phyloP scores from a whole-genome alignment of 2,329 filamentous ascomycete species.

The Chaetomiaceae sp. region DNA sequence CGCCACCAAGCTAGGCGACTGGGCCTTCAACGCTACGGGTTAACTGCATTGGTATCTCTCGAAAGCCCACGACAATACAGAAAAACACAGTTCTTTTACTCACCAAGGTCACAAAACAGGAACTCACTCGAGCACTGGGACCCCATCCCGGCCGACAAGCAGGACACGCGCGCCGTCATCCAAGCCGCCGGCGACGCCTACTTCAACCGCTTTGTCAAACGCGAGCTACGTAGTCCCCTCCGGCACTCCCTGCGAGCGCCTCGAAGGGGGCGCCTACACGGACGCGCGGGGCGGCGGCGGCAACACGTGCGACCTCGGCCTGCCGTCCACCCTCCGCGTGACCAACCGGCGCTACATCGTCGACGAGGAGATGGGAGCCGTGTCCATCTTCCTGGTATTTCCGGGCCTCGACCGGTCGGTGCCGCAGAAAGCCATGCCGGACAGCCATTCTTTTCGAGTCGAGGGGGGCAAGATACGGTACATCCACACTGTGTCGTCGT shows the following conservation, averaged over 20 bases:
- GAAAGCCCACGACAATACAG: no score
- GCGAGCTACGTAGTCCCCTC: slow-evolving; percentile 19
- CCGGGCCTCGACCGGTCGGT: slow-evolving; percentile 21
- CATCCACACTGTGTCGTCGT: slow-evolving; percentile 24
- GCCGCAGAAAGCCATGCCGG: slow-evolving; percentile 18
- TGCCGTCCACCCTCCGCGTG: slow-evolving; percentile 20
- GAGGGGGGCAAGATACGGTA: slow-evolving; percentile 24
- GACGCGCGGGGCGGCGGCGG: slow-evolving; percentile 5
- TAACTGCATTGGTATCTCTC: slow-evolving; percentile 24
- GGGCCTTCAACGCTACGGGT: slow-evolving; percentile 24
- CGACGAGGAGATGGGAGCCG: slow-evolving; percentile 25
- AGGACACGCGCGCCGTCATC: slow-evolving; percentile 18
- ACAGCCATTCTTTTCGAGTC: slow-evolving; percentile 25
- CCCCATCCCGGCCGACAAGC: slow-evolving; percentile 19
- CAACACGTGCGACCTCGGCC: slow-evolving; percentile 19
- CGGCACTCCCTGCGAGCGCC: slow-evolving; percentile 22
- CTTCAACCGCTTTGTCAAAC: slow-evolving; percentile 23
- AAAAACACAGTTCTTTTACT: no score
- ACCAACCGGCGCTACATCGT: slow-evolving; percentile 25
- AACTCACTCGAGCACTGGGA: slow-evolving; percentile 19
- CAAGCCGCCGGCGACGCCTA: slow-evolving; percentile 24
- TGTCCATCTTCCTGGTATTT: slow-evolving; percentile 23
- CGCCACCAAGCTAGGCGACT: slow-evolving; percentile 23
- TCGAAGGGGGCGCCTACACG: slow-evolving; percentile 27
- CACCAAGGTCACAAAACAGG: neutral